phyloP scores from a whole-genome alignment of 306 rosid genomes.

The Trifolium subterraneum region DNA sequence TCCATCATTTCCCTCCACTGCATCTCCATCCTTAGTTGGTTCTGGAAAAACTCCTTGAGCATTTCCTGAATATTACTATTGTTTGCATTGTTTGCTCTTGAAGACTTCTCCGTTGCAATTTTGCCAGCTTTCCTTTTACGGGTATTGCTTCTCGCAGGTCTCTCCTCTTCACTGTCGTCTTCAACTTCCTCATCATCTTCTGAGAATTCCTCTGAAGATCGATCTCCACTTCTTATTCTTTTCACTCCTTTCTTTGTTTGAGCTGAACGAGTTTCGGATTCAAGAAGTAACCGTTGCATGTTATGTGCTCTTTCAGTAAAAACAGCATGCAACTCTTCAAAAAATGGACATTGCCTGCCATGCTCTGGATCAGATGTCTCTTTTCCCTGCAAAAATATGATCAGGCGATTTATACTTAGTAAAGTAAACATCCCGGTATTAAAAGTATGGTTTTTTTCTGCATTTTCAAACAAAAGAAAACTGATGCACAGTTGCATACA shows the following conservation, averaged over 20 bases:
- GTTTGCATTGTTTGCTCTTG: constrained; percentile 44
- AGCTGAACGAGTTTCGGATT: constrained; percentile 67
- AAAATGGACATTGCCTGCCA: constrained; percentile 76
- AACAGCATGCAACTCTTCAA: constrained; percentile 81
- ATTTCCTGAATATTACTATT: constrained; percentile 54
- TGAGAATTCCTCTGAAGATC: constrained; percentile 70
- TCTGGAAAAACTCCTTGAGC: constrained; percentile 74
- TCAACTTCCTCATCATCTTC: constrained; percentile 67
- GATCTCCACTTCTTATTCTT: constrained; percentile 52
- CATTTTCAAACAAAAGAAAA: constrained; percentile 22
- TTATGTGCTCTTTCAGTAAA: constrained; percentile 72
- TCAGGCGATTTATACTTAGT: background rate
- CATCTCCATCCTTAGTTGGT: constrained; percentile 81
- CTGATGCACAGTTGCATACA: constrained; percentile 5
- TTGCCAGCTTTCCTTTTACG: constrained; percentile 65
- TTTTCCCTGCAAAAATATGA: constrained; percentile 66
- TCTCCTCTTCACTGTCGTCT: constrained; percentile 64
- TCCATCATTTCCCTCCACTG: constrained; percentile 90
- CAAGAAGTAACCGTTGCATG: constrained; percentile 71
- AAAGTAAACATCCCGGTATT: constrained; percentile 8
- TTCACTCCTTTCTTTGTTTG: constrained; percentile 61
- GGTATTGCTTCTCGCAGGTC: constrained; percentile 56
- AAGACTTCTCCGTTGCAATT: constrained; percentile 50
- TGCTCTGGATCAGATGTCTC: constrained; percentile 84
- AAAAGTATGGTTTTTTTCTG: background rate